Evolutionary conservation across 129 eudicot genomes (phyloP).

Genomic region (Lactuca sativa): DNA sequence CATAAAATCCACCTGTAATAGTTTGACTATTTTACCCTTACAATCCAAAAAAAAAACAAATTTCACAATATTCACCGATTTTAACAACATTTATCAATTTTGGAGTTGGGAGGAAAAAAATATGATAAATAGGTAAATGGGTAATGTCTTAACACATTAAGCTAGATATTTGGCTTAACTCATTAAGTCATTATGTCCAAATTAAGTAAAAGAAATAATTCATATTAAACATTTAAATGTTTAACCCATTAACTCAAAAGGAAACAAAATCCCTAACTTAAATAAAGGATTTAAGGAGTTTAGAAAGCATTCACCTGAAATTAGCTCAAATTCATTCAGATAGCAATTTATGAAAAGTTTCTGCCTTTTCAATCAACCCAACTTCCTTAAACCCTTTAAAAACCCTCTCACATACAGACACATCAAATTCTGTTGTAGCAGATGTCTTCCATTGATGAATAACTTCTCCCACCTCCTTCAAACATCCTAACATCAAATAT

Average conservation of each 20-base stretch:
- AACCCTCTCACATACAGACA: conserved; percentile 49
- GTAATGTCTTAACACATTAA: no score
- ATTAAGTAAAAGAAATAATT: no score
- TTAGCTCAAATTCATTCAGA: conserved; percentile 16
- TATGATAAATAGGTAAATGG: no score
- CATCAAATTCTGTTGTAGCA: conserved; percentile 52
- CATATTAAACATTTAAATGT: no score
- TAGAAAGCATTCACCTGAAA: conserved; percentile 17
- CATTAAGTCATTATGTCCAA: no score
- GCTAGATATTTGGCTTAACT: no score
- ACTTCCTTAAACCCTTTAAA: conserved; percentile 55
- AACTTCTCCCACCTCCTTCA: conserved; percentile 67
- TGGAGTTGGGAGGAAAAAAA: no score
- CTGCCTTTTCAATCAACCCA: conserved; percentile 57
- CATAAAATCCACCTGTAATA: background rate
- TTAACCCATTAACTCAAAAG: no score
- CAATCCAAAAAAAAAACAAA: no score
- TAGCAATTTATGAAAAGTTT: conserved; percentile 43
- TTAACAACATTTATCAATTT: no score
- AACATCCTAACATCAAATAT: conserved; percentile 67
- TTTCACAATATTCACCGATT: no score
- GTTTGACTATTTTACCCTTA: no score
- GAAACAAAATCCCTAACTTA: background rate
- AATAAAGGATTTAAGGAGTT: background rate
- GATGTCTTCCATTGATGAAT: conserved; percentile 81